Evolutionary conservation across 129 eudicot species (phyloP), one percentile per base, ranked within the genome.

Genomic region (Tagetes erecta): DNA sequence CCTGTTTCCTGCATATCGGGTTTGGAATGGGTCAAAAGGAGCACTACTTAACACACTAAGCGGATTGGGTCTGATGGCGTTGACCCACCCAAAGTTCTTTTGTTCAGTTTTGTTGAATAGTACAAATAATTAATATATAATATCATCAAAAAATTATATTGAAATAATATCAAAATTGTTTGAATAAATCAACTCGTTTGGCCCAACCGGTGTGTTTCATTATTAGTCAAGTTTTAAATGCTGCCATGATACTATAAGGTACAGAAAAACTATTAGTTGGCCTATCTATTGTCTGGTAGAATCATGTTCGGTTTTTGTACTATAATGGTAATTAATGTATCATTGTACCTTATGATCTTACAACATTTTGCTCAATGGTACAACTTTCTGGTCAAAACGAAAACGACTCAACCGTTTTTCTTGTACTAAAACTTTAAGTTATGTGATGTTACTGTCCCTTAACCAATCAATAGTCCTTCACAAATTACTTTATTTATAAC

Each of bases 1-100:
- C 58, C 82, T 82, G 86, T 76, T 91, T 80, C 89, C 97, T 91
- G 91, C 62, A 8, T 36, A 60, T 73, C 14, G 6, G 66, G 14
- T 11, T 3, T 14, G 42, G 42, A 60, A 60, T 35, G 38, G 64
- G 64, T 31, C 64, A 30, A 9, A 58, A 33, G 40, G 2, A 9
- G 6, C 64, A 31, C 6, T 57, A 2, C 33, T 57, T 57, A 30
- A n/a, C 38, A 8, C 38, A 8, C 8, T 2, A 8, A 57, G 33
- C 39, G 39, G 64, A 8, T 60, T 27, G 42, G 64, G 63, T 20
- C 27, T 20, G 27, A 20, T 34, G 9, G 67, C 3, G 0, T 60
- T 60, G 27, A 60, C 20, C 67, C 42, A 33, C 38, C 38, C 64
- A 57, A 30, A 37, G 31, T 38, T 30, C 38, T 57, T 56, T 57